A percentile compares a stretch with the other conserved stretches of the same genome.
These are phyloP conservation scores for Apiospora kogelbergensis DNA, from an alignment of 2,329 filamentous ascomycete species.

Conservation along the genomic window DNA sequence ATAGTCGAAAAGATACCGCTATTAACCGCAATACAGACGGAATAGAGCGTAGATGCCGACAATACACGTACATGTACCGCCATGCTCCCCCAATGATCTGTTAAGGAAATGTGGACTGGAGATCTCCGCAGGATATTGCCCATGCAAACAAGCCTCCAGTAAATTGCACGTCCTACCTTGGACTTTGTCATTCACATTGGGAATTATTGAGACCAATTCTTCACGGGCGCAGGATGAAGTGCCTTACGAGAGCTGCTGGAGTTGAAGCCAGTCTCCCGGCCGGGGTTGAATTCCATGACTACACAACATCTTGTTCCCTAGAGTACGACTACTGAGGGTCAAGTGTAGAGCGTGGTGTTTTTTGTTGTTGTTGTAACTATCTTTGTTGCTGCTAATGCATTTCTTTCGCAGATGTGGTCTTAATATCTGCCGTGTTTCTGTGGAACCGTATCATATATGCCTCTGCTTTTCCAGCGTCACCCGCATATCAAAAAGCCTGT, in stretches of 20 bases:
- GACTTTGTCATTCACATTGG: neutral
- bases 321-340: neutral
- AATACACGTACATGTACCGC: neutral
- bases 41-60: neutral
- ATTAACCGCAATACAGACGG: neutral
- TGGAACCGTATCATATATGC: neutral
- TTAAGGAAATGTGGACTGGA: neutral
- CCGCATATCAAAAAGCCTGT: constrained; percentile 3
- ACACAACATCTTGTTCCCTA: neutral
- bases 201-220: neutral
- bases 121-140: neutral
- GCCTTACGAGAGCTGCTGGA: neutral
- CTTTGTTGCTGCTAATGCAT: constrained; percentile 2
- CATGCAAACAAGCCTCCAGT: neutral
- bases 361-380: constrained; percentile 2
- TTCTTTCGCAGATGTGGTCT: neutral
- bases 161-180: neutral
- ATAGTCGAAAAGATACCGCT: neutral
- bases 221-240: neutral
- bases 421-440: neutral
- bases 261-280: neutral
- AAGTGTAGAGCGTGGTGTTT: neutral
- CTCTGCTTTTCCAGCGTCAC: constrained; percentile 1
- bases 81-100: neutral
- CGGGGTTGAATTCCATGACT: neutral